Base-by-base conservation (phyloP, 2,329 filamentous ascomycete genomes). In the Zasmidium citrigriseum region DNA sequence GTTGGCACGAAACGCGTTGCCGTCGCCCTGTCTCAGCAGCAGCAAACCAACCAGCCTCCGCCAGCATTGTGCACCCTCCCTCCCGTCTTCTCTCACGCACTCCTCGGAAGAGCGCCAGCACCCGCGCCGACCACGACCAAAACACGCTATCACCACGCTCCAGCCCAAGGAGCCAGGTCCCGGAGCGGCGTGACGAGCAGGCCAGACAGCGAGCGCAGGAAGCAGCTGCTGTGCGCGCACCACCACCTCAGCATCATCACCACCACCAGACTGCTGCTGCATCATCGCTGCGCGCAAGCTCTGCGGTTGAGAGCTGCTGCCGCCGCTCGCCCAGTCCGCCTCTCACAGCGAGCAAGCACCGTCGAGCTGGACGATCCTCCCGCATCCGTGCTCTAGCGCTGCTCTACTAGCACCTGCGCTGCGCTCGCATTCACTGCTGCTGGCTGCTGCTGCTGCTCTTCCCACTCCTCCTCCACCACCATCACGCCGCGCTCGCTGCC, bases 91-190 rank as follows among this genome's bases (percentile, higher is more conserved):
- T 50, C 14, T 24, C 46, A 34, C 34, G 23, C 54, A 44, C 34
- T n/a, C 34, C 12, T 41, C 34, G 34, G 12, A 16, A 41, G 34
- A 41, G 34, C 34, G 34, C 34, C 25, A 24, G 20, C 23, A 54
- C 51, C 57, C 57, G 54, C 45, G 47, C 23, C 7, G 27, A 51
- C 54, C 54, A 16, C 51, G 20, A 41, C 27, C 29, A 44, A 45
- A 51, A 51, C 54, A 51, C 54, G 54, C 46, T 18, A 46, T 56
- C 34, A 38, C 51, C 51, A 54, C 51, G 38, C 22, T 57, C n/a
- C 50, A 18, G 49, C 25, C 44, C 34, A n/a, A 46, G 9, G 29
- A 41, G 34, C 18, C 12, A 34, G 27, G 7, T 7, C 14, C 27
- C n/a, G n/a, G n/a, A n/a, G n/a, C n/a, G n/a, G n/a, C n/a, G n/a